Evolutionary conservation across 2,329 filamentous ascomycete species (phyloP).

Genomic region (Aspergillus ibericus): DNA sequence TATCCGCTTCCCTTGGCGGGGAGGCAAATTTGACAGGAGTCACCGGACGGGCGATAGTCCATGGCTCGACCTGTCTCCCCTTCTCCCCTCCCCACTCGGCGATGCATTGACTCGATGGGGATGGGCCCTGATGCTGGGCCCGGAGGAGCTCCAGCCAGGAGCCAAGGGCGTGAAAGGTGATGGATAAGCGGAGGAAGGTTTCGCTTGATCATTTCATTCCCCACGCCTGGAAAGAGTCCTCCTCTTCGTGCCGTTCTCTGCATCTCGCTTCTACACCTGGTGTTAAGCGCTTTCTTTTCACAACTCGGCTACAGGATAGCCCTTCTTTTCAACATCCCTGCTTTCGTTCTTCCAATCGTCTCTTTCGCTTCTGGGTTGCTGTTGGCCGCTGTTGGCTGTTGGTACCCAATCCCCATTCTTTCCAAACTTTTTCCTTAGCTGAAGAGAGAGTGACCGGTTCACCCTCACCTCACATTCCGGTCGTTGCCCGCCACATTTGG

Average conservation of each 20-base stretch:
- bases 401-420: background rate
- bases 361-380: background rate
- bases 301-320: background rate
- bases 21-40: background rate
- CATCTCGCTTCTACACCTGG: background rate
- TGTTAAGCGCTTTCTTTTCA: constrained; percentile 5
- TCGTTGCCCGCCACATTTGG: constrained; percentile 12
- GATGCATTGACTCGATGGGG: constrained; percentile 1
- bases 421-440: background rate
- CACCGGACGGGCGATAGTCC: background rate
- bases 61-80: background rate
- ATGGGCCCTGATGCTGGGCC: background rate
- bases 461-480: constrained; percentile 13
- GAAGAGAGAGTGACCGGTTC: constrained; percentile 10
- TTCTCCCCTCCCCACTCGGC: background rate
- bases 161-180: background rate
- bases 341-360: background rate
- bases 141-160: background rate
- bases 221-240: background rate
- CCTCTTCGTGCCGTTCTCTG: constrained; percentile 5
- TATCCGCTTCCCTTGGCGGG: background rate
- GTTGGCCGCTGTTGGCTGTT: background rate
- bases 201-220: background rate
- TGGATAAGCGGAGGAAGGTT: background rate
- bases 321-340: background rate